Percentiles rank a stretch among this genome's conserved stretches.
These are phyloP conservation scores for Sordaria brevicollis DNA, from an alignment of 495 filamentous ascomycete genomes.

Conservation along the genomic window DNA sequence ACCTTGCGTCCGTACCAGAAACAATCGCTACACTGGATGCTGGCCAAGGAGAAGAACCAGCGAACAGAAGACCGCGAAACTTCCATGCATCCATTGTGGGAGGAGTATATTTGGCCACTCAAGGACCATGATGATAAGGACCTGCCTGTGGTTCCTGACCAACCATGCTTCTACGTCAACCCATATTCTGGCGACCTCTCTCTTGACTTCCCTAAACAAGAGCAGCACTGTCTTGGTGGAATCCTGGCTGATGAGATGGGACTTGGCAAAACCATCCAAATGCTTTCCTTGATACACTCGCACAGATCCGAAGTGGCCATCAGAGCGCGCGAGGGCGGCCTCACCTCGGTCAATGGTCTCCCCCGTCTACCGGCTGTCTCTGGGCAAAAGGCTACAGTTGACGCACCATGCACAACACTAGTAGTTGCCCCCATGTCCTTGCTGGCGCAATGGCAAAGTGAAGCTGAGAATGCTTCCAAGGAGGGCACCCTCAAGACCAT, in stretches of 20 bases:
- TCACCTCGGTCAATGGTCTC: constrained; percentile 33
- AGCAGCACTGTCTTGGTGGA: constrained; percentile 89
- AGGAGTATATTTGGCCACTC: constrained; percentile 82
- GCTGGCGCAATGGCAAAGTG: constrained; percentile 90
- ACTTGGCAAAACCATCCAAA: constrained; percentile 96
- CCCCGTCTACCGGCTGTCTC: constrained; percentile 48
- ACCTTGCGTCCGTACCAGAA: constrained; percentile 86
- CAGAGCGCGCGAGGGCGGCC: constrained; percentile 45
- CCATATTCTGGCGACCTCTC: constrained; percentile 93
- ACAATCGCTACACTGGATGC: constrained; percentile 92
- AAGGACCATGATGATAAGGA: constrained; percentile 80
- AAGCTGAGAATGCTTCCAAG: constrained; percentile 79
- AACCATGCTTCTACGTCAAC: constrained; percentile 82
- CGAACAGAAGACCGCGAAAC: constrained; percentile 47
- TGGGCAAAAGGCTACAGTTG: constrained; percentile 34
- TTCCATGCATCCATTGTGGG: constrained; percentile 97
- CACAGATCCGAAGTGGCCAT: constrained; percentile 53
- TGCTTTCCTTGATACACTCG: constrained; percentile 86
- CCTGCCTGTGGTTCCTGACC: constrained; percentile 49
- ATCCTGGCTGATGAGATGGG: constrained; percentile 88
- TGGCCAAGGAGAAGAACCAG: constrained; percentile 79
- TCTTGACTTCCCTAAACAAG: constrained; percentile 83
- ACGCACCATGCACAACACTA: constrained; percentile 81
- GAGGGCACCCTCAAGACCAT: constrained; percentile 70
- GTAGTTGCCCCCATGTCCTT: constrained; percentile 94